Conservation (phyloP, 2,329 filamentous ascomycete species). For the Fusarium stilboides region DNA sequence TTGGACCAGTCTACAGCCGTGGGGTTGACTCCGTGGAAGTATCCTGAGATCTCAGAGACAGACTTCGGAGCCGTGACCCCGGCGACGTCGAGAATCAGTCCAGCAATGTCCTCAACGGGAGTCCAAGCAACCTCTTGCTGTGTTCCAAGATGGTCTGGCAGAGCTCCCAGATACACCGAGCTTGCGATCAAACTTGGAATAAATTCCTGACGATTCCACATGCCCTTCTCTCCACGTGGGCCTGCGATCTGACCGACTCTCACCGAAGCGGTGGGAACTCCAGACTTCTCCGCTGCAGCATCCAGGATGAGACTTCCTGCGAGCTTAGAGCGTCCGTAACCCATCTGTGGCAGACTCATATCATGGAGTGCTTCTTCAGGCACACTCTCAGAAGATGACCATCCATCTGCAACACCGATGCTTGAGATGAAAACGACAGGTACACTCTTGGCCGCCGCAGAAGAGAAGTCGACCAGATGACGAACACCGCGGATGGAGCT, state of each 20-base stretch:
- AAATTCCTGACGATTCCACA: slow-evolving; percentile 19
- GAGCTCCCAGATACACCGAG: slow-evolving; percentile 3
- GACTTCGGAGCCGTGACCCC: background rate
- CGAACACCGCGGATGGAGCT: background rate
- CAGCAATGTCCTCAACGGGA: background rate
- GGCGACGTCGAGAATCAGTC: background rate
- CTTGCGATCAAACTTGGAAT: slow-evolving; percentile 18
- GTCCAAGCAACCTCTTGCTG: slow-evolving; percentile 9
- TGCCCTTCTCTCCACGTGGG: background rate
- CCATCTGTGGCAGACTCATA: background rate
- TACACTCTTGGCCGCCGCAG: background rate
- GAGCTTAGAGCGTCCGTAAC: slow-evolving; percentile 5
- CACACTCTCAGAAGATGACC: accelerated
- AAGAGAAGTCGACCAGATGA: background rate
- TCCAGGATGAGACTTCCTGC: background rate
- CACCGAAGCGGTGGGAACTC: accelerated
- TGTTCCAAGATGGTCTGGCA: background rate
- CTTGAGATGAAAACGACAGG: slow-evolving; percentile 1
- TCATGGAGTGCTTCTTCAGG: background rate
- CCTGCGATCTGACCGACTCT: slow-evolving; percentile 25
- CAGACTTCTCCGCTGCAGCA: background rate
- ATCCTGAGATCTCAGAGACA: background rate
- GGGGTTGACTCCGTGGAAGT: slow-evolving; percentile 22
- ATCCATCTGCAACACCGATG: background rate
- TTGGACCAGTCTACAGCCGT: background rate